These are phyloP conservation scores for Macrotyloma uniflorum DNA, from an alignment of 306 rosid species.

Conservation along the genomic window DNA sequence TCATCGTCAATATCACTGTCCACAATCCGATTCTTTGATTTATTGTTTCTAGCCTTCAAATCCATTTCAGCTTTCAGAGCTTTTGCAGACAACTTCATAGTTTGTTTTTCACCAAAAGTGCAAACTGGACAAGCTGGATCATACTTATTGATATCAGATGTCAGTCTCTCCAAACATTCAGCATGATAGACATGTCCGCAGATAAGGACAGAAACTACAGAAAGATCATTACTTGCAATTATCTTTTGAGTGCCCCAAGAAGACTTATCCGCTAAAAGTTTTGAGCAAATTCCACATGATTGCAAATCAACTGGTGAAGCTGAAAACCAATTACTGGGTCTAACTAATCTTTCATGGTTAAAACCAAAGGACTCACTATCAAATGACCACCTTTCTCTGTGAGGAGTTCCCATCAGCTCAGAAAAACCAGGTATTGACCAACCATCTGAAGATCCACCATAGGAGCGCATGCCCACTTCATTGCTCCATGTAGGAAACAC, in stretches of 20 bases:
- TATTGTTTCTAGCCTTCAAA: slow-evolving; percentile 69
- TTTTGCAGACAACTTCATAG: slow-evolving; percentile 67
- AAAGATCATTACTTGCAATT: slow-evolving; percentile 52
- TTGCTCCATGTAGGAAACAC: slow-evolving; percentile 70
- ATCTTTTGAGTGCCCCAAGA: slow-evolving; percentile 66
- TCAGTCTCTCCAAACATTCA: slow-evolving; percentile 88
- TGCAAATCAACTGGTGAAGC: slow-evolving; percentile 73
- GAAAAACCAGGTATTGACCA: slow-evolving; percentile 92
- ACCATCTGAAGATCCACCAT: slow-evolving; percentile 87
- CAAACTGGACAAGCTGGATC: slow-evolving; percentile 94
- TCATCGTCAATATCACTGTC: slow-evolving; percentile 68
- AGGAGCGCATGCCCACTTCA: slow-evolving; percentile 67
- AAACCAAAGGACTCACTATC: slow-evolving; percentile 85
- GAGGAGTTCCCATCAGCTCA: slow-evolving; percentile 77
- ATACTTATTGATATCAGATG: slow-evolving; percentile 77
- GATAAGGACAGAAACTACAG: slow-evolving; percentile 76
- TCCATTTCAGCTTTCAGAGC: slow-evolving; percentile 84
- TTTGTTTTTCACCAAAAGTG: slow-evolving; percentile 84
- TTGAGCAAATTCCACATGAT: slow-evolving; percentile 74
- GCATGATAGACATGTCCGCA: slow-evolving; percentile 94
- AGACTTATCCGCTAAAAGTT: slow-evolving; percentile 62
- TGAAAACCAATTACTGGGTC: slow-evolving; percentile 66
- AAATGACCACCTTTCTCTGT: slow-evolving; percentile 85
- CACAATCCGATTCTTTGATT: slow-evolving; percentile 59
- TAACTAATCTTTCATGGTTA: slow-evolving; percentile 64